Evolutionary conservation across 1,284 basidiomycete species (phyloP).

Genomic region (Calocybe gambosa): DNA sequence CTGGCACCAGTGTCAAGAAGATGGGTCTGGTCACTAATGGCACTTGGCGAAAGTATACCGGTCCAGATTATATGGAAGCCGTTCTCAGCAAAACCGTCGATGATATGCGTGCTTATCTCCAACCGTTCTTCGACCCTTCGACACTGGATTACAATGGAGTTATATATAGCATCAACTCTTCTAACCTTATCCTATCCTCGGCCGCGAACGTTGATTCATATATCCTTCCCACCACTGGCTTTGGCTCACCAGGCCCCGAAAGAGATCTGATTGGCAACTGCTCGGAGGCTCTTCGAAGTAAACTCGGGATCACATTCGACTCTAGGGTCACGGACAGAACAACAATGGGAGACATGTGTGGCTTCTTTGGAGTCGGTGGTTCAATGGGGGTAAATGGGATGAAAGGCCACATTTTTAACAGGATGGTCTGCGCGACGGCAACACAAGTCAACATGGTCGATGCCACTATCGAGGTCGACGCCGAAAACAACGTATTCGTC

Average conservation of each 20-base stretch:
- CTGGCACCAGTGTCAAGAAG: background rate
- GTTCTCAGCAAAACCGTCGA: slow-evolving; percentile 10
- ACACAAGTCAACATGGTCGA: slow-evolving; percentile 18
- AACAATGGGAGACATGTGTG: slow-evolving; percentile 5
- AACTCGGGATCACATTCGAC: slow-evolving; percentile 4
- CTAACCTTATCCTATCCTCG: background rate
- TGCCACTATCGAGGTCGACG: slow-evolving; percentile 10
- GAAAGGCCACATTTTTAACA: slow-evolving; percentile 1
- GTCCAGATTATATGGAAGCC: slow-evolving; percentile 13
- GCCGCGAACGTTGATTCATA: slow-evolving; percentile 4
- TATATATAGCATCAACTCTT: slow-evolving; percentile 2
- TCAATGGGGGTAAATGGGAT: slow-evolving; percentile 6
- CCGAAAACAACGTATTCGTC: slow-evolving; percentile 2
- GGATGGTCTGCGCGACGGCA: slow-evolving; percentile 17
- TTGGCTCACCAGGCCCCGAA: background rate
- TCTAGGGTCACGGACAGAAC: background rate
- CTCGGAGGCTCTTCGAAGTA: slow-evolving; percentile 2
- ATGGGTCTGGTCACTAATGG: slow-evolving; percentile 1
- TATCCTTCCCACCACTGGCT: background rate
- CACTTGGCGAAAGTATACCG: slow-evolving; percentile 10
- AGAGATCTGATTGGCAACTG: slow-evolving; percentile 8
- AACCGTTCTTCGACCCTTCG: slow-evolving; percentile 9
- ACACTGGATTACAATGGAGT: slow-evolving; percentile 1
- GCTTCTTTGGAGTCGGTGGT: slow-evolving; percentile 15
- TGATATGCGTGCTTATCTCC: slow-evolving; percentile 6